Evolutionary conservation across 2,329 filamentous ascomycete genomes (phyloP).

Genomic region (Tetracladium maxilliforme): DNA sequence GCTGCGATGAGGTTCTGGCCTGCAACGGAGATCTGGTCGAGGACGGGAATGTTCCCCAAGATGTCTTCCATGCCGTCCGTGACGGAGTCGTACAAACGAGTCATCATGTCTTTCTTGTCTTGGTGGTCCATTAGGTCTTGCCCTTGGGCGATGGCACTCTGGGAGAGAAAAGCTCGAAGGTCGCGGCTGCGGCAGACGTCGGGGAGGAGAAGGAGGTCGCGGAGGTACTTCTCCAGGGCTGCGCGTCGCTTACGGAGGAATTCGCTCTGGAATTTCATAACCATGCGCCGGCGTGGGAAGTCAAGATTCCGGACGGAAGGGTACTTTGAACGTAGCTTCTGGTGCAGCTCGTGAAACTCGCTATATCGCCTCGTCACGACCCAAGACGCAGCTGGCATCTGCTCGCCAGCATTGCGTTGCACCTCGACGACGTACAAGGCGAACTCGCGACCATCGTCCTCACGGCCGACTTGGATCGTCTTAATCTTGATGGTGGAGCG

Average conservation of each 20-base stretch:
- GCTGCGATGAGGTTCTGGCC: slow-evolving; percentile 83
- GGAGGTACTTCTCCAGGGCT: slow-evolving; percentile 74
- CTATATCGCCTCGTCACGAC: slow-evolving; percentile 85
- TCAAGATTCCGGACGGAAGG: slow-evolving; percentile 79
- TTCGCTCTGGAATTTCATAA: slow-evolving; percentile 93
- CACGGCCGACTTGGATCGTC: slow-evolving; percentile 79
- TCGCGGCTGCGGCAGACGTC: slow-evolving; percentile 92
- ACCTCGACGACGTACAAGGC: slow-evolving; percentile 92
- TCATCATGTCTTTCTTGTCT: slow-evolving; percentile 76
- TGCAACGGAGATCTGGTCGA: slow-evolving; percentile 85
- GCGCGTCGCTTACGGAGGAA: slow-evolving; percentile 80
- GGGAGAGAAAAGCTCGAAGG: slow-evolving; percentile 81
- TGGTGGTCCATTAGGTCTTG: slow-evolving; percentile 35
- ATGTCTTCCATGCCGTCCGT: slow-evolving; percentile 98
- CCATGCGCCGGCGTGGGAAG: slow-evolving; percentile 80
- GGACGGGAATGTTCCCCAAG: slow-evolving; percentile 83
- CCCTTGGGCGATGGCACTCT: slow-evolving; percentile 59
- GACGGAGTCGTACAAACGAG: slow-evolving; percentile 88
- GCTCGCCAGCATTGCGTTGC: slow-evolving; percentile 75
- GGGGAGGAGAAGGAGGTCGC: slow-evolving; percentile 68
- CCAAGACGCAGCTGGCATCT: slow-evolving; percentile 96
- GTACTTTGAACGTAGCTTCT: slow-evolving; percentile 71
- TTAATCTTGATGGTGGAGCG: slow-evolving; percentile 83
- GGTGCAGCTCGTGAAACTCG: slow-evolving; percentile 92
- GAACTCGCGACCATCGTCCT: slow-evolving; percentile 86